phyloP scores from a whole-genome alignment of 805 yeast species.

The Schizosaccharomyces octosporus region DNA sequence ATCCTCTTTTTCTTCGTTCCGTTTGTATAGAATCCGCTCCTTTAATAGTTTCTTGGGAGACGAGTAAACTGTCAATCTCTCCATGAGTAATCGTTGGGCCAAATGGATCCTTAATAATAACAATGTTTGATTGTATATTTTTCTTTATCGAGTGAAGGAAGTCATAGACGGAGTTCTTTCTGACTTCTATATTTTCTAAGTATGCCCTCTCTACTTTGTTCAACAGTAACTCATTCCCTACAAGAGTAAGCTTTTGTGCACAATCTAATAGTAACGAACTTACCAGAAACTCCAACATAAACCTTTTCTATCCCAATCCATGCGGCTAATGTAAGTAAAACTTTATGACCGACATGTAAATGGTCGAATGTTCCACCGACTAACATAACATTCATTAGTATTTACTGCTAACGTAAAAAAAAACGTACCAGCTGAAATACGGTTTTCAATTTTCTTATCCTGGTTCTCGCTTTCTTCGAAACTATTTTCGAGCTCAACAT shows the following conservation, averaged over 20 bases:
- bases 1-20: conserved; percentile 31
- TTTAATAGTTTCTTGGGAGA: conserved; percentile 50
- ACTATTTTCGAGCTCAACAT: background rate
- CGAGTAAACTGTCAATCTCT: conserved; percentile 54
- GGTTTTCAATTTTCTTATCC: background rate
- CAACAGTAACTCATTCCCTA: conserved; percentile 38
- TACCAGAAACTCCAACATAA: conserved; percentile 39
- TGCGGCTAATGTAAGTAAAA: conserved; percentile 47
- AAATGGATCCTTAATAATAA: conserved; percentile 57
- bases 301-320: conserved; percentile 30
- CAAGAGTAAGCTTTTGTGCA: background rate
- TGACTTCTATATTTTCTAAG: conserved; percentile 30
- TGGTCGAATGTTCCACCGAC: conserved; percentile 97
- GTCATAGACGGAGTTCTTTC: conserved; percentile 23
- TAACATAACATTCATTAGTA: conserved; percentile 13
- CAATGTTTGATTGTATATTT: conserved; percentile 23
- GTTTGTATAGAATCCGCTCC: conserved; percentile 60
- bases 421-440: background rate
- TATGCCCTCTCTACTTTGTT: conserved; percentile 52
- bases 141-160: conserved; percentile 31
- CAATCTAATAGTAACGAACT: background rate
- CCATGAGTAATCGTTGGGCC: conserved; percentile 73
- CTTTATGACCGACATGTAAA: conserved; percentile 83
- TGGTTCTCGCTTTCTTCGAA: background rate
- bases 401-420: background rate